Evolutionary conservation across 2,329 filamentous ascomycete species (phyloP), one percentile per base, ranked within the genome.

Genomic region (Acarospora socialis): DNA sequence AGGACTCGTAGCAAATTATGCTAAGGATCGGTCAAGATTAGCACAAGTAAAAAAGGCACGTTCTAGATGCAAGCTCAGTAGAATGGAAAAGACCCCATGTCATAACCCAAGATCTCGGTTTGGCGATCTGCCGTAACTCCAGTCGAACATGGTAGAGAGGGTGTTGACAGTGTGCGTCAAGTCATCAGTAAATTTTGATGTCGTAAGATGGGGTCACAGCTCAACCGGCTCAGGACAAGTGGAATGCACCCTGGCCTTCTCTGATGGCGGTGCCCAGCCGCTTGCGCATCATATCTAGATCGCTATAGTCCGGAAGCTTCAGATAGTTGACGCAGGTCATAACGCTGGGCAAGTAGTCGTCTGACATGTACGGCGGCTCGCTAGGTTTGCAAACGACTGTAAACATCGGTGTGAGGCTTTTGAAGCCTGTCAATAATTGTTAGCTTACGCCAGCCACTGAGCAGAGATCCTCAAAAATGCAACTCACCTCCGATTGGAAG

Each of bases 291-390:
- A 78, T 67, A 2, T 81, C 71, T 40, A 92, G 61, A 44, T 63
- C 74, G 43, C 76, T 87, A 58, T 98, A 98, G 56, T 98, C 83
- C 13, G 90, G 90, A 50, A 98, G 69, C 60, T 98, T 98, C 48
- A 98, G 73, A 54, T 98, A 98, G 57, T 98, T 98, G 57, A 93
- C 90, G 54, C 92, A 98, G 7, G 92, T 98, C 92, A 98, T 98
- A 54, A 98, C 92, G 53, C 86, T 95, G 8, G 92, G 90, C n/a
- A 98, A 69, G 49, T 95, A 98, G 60, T 98, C 90, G 50, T 98
- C 90, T 4, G 87, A 87, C 3, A 77, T 79, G 54, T 86, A 90
- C 2, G 90, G 90, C 10, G 83, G 75, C 51, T 98, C 90, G 55
- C 82, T 92, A n/a, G 87, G 87, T 57, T 94, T 94, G 68, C 90